A percentile compares a stretch with the other conserved stretches of the same genome.
phyloP scores from a whole-genome alignment of 495 filamentous ascomycete species.

The Neurospora cerealis region DNA sequence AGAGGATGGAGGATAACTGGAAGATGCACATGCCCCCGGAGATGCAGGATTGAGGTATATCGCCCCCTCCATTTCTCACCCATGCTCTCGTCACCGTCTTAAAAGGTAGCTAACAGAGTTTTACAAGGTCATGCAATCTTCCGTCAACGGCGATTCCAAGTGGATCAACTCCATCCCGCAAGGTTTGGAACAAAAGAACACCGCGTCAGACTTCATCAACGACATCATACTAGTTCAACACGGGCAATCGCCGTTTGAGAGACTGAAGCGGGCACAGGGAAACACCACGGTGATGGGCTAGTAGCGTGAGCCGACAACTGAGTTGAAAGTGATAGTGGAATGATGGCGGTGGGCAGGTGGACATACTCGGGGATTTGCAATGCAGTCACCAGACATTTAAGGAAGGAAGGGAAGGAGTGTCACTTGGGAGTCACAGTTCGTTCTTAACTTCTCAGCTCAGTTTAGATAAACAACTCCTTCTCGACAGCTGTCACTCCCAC shows the following conservation, averaged over 20 bases:
- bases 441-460: too few species aligned
- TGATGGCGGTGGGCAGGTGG: rapidly evolving
- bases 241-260: neutral
- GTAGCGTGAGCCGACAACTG: neutral
- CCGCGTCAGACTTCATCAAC: neutral
- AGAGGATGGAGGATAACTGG: too few species aligned
- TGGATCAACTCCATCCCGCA: neutral
- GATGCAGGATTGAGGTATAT: neutral
- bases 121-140: neutral
- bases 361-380: neutral
- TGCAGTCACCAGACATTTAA: neutral
- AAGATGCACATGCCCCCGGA: too few species aligned
- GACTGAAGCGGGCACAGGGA: neutral
- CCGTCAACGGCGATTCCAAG: neutral
- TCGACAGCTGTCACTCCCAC: neutral
- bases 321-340: neutral
- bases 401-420: neutral
- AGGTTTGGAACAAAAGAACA: too few species aligned
- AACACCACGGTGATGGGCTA: neutral
- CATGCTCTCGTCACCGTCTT: neutral
- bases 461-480: neutral
- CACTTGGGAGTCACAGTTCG: neutral
- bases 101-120: neutral
- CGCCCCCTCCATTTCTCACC: neutral
- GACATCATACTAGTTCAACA: too few species aligned